Evolutionary conservation across 805 yeast species (phyloP).

Genomic region (Phaffomyces antillensis): DNA sequence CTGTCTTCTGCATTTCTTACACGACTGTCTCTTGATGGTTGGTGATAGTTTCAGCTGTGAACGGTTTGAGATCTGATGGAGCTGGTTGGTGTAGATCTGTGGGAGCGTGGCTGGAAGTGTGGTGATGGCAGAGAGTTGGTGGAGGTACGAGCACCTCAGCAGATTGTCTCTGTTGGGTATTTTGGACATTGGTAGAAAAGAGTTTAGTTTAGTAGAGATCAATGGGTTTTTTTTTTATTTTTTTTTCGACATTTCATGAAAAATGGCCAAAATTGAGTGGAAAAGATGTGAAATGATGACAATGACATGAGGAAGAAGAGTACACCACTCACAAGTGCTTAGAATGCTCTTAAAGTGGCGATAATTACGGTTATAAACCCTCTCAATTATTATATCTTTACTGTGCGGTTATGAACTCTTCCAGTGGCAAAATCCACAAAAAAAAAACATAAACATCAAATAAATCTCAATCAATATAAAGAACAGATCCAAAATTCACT

Average conservation of each 20-base stretch:
- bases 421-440: no score
- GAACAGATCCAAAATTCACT: background rate
- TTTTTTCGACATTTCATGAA: no score
- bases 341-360: no score
- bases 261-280: no score
- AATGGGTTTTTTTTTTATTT: no score
- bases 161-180: conserved; percentile 1
- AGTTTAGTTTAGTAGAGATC: background rate
- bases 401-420: no score
- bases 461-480: background rate
- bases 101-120: background rate
- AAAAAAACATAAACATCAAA: no score
- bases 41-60: conserved; percentile 33
- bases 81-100: background rate
- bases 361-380: no score
- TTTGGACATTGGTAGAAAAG: background rate
- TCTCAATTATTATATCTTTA: no score
- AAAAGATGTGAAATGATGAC: no score
- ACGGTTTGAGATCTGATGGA: conserved; percentile 37
- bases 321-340: no score
- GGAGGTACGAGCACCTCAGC: conserved; percentile 4
- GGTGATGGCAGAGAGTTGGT: background rate
- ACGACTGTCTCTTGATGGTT: conserved; percentile 54
- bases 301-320: no score
- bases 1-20: conserved; percentile 58